Base-by-base conservation (phyloP, 2,329 filamentous ascomycete species). In the Gremmenia infestans region DNA sequence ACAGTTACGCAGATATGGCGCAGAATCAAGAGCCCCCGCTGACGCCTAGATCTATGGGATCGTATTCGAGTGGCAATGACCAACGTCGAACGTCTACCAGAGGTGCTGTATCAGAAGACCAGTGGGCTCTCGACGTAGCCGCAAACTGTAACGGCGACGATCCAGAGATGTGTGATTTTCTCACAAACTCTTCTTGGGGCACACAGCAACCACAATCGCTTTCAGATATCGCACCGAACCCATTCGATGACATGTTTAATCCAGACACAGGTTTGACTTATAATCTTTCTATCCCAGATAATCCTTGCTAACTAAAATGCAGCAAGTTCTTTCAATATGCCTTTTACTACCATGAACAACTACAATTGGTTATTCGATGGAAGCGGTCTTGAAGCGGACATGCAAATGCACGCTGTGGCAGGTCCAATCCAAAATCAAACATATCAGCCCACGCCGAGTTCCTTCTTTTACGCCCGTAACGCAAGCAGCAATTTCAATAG, bases 321-420 rank as follows among this genome's bases (percentile, higher is more conserved):
- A 64, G 81, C 82, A 32, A 82, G 77, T 63, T 83, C 81, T 0
- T 86, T 86, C 65, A 85, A 86, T 53, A 82, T 83, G 71, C 82
- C 82, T 5, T 86, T 83, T 66, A 84, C 82, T 2, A 84, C 82
- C 1, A 81, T 81, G 57, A 74, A 75, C 59, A 82, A 85, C 54
- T 85, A 85, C 64, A 82, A 81, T 55, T 86, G 82, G 81, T 65
- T 86, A 2, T 85, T 85, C 62, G 77, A 81, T 46, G 67, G 79
- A 54, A 72, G 76, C 52, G 67, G 67, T 63, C 8, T 69, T 69
- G 19, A 53, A 64, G 37, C 64, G 69, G 56, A 60, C 47, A 45
- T 48, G 52, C 46, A 22, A 56, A 56, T 32, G 57, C 54, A 9
- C 53, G 56, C 37, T 57, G 61, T 54, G 62, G 55, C 25, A 65